A percentile compares a stretch with the other conserved stretches of the same genome.
Evolutionary conservation across 768 basidiomycete genomes (phyloP).

Genomic region (Mrakia blollopis): DNA sequence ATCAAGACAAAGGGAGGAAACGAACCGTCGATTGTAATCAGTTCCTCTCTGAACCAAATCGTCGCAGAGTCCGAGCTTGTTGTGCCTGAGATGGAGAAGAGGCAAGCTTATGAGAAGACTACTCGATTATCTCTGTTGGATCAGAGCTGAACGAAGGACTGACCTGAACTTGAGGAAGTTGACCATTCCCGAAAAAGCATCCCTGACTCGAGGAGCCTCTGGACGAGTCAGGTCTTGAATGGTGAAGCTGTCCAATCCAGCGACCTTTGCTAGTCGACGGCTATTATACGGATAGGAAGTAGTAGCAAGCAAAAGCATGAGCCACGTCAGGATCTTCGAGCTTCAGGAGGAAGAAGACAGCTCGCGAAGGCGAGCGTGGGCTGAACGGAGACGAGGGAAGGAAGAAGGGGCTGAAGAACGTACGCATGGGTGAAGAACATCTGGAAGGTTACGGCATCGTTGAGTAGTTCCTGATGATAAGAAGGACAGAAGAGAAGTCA

Average conservation of each 20-base stretch:
- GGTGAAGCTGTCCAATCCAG: constrained; percentile 70
- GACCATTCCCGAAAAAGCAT: constrained; percentile 78
- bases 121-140: not conserved
- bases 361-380: not conserved
- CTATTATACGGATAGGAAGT: constrained; percentile 45
- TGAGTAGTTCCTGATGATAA: constrained; percentile 59
- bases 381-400: not conserved
- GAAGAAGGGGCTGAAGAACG: constrained; percentile 32
- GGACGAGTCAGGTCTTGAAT: constrained; percentile 69
- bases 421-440: constrained; percentile 68
- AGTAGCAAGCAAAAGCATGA: not conserved
- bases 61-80: constrained; percentile 18
- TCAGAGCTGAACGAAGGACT: constrained; percentile 59
- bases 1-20: not conserved
- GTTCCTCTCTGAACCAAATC: constrained; percentile 14
- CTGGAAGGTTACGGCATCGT: constrained; percentile 57
- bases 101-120: not conserved
- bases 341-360: not conserved
- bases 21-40: constrained; percentile 21
- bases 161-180: constrained; percentile 89
- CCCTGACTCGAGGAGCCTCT: constrained; percentile 66
- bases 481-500: not conserved
- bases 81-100: not conserved
- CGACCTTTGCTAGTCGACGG: constrained; percentile 64
- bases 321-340: not conserved